Base-by-base conservation (phyloP, 2,329 filamentous ascomycete species). In the Cercospora citrullina region DNA sequence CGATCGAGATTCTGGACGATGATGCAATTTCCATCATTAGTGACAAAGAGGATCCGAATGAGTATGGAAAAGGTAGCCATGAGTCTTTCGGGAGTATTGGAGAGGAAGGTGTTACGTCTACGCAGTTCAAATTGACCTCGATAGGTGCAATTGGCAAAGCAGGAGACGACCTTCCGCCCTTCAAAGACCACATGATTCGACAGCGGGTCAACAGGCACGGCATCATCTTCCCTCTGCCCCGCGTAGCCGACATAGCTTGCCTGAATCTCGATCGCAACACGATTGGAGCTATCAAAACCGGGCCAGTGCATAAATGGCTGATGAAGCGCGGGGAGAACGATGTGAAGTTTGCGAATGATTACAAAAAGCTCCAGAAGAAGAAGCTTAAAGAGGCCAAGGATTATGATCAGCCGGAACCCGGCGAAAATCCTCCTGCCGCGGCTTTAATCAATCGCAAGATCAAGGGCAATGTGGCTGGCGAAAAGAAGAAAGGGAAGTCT, bases 141-240 rank as follows among this genome's bases (percentile, higher is more conserved):
- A 63, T 72, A 21, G 75, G 75, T 18, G 79, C 84, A n/a, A 86
- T 97, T 7, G 94, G 94, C n/a, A 92, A 87, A 76, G 93, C 94
- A 2, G 94, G 94, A 1, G 93, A 96, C 74, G 87, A 92, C 4
- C 81, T 97, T 0, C 94, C 93, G 0, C 81, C 85, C 0, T 98
- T 97, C 79, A 85, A 87, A 63, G 84, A 90, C 68, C 90, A 96
- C 78, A 97, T 98, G 94, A 94, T 99, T 69, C 90, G 95, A 8
- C 93, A 99, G 78, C 85, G 91, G 30, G 89, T 98, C 21, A 91
- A 92, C 69, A 85, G 91, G 1, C 88, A 94, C 75, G 95, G 95
- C 5, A 84, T 86, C 12, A 89, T 94, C 23, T 88, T 89, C 67
- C 85, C 88, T 0, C 84, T 99, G 5, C 84, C 87, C 0, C 84